Conservation (phyloP, 331 rosid species). For the Dryas integrifolia region DNA sequence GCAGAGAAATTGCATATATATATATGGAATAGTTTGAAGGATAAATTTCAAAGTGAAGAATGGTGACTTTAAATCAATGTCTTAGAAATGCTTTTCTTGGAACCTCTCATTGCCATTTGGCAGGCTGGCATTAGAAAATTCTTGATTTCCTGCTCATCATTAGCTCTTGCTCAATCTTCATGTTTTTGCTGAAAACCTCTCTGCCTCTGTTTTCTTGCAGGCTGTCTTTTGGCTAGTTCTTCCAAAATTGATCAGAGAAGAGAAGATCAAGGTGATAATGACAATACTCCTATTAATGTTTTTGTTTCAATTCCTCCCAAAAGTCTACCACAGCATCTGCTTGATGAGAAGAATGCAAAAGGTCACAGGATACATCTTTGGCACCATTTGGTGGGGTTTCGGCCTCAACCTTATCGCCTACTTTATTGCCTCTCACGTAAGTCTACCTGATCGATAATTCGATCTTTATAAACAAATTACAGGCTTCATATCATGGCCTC, state of each 20-base stretch:
- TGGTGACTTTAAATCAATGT: background rate
- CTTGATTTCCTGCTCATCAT: too few species aligned
- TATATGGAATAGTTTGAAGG: background rate
- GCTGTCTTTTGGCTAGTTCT: constrained; percentile 85
- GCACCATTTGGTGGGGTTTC: constrained; percentile 99
- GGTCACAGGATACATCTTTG: constrained; percentile 96
- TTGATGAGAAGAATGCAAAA: constrained; percentile 95
- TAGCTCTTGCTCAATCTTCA: too few species aligned
- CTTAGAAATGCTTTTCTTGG: too few species aligned
- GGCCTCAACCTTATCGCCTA: constrained; percentile 95
- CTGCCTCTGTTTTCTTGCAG: constrained; percentile 40
- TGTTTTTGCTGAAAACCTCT: background rate
- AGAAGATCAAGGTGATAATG: constrained; percentile 72
- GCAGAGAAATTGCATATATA: background rate
- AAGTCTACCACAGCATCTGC: constrained; percentile 83
- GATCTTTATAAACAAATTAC: background rate
- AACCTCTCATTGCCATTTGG: too few species aligned
- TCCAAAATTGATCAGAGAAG: constrained; percentile 80
- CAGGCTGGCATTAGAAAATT: too few species aligned
- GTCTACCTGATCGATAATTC: background rate
- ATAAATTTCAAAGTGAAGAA: background rate
- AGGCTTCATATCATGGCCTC: background rate
- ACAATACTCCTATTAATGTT: constrained; percentile 72
- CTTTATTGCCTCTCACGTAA: constrained; percentile 96
- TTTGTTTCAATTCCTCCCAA: constrained; percentile 90